phyloP scores from a whole-genome alignment of 768 basidiomycete genomes.

The Rhodosporidiobolus odoratus region DNA sequence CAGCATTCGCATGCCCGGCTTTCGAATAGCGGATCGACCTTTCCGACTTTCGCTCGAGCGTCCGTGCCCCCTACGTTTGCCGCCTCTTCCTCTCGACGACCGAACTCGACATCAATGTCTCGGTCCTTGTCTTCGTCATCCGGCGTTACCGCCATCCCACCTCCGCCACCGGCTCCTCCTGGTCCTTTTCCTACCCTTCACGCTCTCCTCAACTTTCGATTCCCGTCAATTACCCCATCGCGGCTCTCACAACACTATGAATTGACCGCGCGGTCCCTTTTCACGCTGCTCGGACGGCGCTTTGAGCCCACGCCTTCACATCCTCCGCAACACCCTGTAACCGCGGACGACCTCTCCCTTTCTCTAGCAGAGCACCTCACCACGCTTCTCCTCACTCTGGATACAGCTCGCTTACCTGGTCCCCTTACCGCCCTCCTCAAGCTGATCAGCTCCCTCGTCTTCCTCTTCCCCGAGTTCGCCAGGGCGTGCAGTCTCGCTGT shows the following conservation, averaged over 20 bases:
- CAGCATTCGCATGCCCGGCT: background rate
- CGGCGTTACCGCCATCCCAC: background rate
- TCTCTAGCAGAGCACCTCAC: conserved; percentile 6
- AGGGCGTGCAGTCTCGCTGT: background rate
- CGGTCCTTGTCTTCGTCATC: too few relatives aligned
- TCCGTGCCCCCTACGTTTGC: background rate
- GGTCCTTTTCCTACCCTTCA: conserved; percentile 27
- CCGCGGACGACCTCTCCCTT: background rate
- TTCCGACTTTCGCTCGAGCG: too few relatives aligned
- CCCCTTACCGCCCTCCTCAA: conserved; percentile 27
- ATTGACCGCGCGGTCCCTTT: conserved; percentile 9
- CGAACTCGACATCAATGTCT: background rate
- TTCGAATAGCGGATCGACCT: too few relatives aligned
- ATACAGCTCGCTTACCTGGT: conserved; percentile 12
- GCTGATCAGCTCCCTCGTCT: conserved; percentile 18
- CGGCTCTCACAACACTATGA: conserved; percentile 13
- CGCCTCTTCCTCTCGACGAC: background rate
- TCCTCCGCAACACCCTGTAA: background rate
- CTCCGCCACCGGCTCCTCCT: background rate
- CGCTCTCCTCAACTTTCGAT: conserved; percentile 31
- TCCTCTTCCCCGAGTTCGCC: conserved; percentile 17
- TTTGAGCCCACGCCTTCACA: background rate
- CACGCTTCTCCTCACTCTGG: conserved; percentile 7
- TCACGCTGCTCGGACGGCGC: conserved; percentile 25
- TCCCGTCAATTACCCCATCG: background rate